Evolutionary conservation across 2,329 filamentous ascomycete species (phyloP).

Genomic region (Talaromyces sp.): DNA sequence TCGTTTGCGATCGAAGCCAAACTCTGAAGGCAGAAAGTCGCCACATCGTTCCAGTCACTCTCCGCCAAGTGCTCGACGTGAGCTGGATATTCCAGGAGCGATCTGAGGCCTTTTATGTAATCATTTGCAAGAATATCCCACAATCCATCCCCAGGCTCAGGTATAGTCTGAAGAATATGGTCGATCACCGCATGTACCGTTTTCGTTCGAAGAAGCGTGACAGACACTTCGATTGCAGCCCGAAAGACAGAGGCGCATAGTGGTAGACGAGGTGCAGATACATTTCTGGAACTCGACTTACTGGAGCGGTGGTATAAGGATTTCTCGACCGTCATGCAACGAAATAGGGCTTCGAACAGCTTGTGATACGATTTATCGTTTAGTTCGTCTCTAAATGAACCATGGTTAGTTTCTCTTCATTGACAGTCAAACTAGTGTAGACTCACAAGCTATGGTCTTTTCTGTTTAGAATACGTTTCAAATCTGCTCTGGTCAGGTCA

Average conservation of each 20-base stretch:
- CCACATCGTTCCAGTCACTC: slow-evolving; percentile 62
- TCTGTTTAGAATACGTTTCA: slow-evolving; percentile 53
- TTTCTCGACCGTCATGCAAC: slow-evolving; percentile 65
- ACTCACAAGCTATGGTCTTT: slow-evolving; percentile 33
- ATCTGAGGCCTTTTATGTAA: slow-evolving; percentile 70
- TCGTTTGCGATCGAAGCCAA: slow-evolving; percentile 37
- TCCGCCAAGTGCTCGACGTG: slow-evolving; percentile 74
- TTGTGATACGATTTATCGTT: slow-evolving; percentile 74
- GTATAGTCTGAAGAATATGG: slow-evolving; percentile 72
- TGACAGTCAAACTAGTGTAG: slow-evolving; percentile 1
- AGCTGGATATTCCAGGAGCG: slow-evolving; percentile 65
- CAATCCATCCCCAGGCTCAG: slow-evolving; percentile 55
- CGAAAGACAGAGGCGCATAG: slow-evolving; percentile 68
- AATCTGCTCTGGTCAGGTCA: slow-evolving; percentile 31
- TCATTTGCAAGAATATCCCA: slow-evolving; percentile 67
- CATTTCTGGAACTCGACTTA: slow-evolving; percentile 47
- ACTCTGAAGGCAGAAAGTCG: slow-evolving; percentile 65
- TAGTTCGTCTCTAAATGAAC: slow-evolving; percentile 42
- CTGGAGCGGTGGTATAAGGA: slow-evolving; percentile 54
- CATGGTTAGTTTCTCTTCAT: background rate
- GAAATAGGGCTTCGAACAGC: slow-evolving; percentile 76
- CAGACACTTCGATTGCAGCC: slow-evolving; percentile 63
- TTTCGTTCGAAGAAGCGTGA: slow-evolving; percentile 64
- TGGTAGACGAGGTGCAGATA: slow-evolving; percentile 54
- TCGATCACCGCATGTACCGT: slow-evolving; percentile 74